Percentiles rank a stretch among this genome's conserved stretches.
Evolutionary conservation across 2,329 filamentous ascomycete genomes (phyloP).

Genomic region (Conoideocrella luteorostrata): DNA sequence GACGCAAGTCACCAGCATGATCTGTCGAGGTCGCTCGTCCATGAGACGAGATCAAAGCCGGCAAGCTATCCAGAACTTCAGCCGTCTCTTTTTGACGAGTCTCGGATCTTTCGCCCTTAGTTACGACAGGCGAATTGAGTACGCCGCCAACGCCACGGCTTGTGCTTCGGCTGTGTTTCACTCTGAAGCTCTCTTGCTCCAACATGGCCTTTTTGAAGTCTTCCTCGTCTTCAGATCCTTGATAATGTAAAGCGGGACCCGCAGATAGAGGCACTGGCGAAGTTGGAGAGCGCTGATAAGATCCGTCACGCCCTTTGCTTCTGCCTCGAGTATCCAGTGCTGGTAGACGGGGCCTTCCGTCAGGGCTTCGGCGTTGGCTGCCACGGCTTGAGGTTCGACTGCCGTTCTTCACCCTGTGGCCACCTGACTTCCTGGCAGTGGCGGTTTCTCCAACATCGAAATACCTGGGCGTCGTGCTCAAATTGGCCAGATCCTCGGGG

Average conservation of each 20-base stretch:
- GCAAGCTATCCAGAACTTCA: conserved; percentile 24
- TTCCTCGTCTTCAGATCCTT: conserved; percentile 58
- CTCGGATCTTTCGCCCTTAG: conserved; percentile 31
- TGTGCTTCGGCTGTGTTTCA: conserved; percentile 46
- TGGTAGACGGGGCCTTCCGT: conserved; percentile 33
- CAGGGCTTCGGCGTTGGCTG: conserved; percentile 40
- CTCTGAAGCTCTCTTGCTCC: conserved; percentile 50
- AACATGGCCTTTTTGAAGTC: conserved; percentile 48
- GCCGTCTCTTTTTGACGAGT: conserved; percentile 28
- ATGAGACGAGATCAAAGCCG: conserved; percentile 22
- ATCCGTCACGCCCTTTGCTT: conserved; percentile 53
- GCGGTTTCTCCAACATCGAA: conserved; percentile 31
- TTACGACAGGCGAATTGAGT: conserved; percentile 26
- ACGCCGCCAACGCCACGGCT: conserved; percentile 28
- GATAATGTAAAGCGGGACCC: conserved; percentile 24
- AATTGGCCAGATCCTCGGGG: conserved; percentile 69
- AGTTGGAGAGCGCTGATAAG: conserved; percentile 64
- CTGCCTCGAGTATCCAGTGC: conserved; percentile 53
- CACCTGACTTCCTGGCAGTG: conserved; percentile 38
- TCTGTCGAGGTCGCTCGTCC: conserved; percentile 36
- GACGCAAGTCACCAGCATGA: conserved; percentile 47
- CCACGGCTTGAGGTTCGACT: conserved; percentile 46
- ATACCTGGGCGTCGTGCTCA: conserved; percentile 44
- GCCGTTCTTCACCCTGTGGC: conserved; percentile 22
- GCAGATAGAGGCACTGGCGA: conserved; percentile 73